Conservation (phyloP, 192 early-diverging fungal genomes). For the Linnemannia zychae region DNA sequence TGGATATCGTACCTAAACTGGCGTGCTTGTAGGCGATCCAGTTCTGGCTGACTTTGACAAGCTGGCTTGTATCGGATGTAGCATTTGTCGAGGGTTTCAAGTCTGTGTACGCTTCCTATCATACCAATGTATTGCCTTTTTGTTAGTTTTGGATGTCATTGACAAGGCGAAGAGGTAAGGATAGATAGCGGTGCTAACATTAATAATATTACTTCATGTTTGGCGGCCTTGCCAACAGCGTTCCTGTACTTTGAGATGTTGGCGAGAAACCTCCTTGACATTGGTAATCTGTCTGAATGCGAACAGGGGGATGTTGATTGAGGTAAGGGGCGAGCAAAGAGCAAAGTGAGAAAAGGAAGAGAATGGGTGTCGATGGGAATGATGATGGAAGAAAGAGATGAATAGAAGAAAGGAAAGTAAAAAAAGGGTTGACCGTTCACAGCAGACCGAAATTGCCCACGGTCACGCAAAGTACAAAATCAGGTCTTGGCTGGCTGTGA, state of each 20-base stretch:
- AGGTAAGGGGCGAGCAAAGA: background rate
- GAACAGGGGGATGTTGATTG: background rate
- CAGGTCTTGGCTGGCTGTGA: no score
- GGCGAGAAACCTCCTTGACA: slow-evolving; percentile 46
- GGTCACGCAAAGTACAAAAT: no score
- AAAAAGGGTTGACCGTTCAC: no score
- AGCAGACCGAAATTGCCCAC: no score
- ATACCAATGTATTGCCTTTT: background rate
- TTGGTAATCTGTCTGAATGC: background rate
- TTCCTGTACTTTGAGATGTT: slow-evolving; percentile 63
- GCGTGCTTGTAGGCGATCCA: slow-evolving; percentile 53
- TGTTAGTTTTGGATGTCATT: background rate
- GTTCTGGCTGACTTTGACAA: slow-evolving; percentile 38
- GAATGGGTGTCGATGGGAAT: no score
- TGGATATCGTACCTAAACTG: slow-evolving; percentile 19
- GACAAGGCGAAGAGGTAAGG: background rate
- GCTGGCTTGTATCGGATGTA: slow-evolving; percentile 42
- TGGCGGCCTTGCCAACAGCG: slow-evolving; percentile 56
- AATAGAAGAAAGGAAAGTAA: no score
- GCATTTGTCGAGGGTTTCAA: slow-evolving; percentile 31
- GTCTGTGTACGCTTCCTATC: slow-evolving; percentile 48
- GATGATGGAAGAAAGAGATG: background rate
- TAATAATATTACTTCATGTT: slow-evolving; percentile 54
- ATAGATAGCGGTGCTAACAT: background rate
- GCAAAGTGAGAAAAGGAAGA: background rate